Percentiles rank a stretch among this genome's conserved stretches.
Evolutionary conservation across 768 basidiomycete species (phyloP).

Genomic region (Rhodotorula babjevae): DNA sequence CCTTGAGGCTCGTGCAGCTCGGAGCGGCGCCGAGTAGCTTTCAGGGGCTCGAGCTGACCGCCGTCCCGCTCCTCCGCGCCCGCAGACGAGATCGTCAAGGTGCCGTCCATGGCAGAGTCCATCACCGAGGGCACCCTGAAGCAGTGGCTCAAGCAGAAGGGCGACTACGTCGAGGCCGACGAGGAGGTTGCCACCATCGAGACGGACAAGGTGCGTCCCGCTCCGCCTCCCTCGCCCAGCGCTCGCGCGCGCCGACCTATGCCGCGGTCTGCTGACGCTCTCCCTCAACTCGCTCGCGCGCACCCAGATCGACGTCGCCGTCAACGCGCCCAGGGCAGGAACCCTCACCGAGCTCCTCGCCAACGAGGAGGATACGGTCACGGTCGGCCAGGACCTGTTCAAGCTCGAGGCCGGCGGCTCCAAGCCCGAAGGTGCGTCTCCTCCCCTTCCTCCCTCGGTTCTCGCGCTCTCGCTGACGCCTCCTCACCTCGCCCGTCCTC

Average conservation of each 20-base stretch:
- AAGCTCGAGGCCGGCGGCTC: constrained; percentile 71
- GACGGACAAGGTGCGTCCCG: constrained; percentile 79
- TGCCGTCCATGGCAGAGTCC: constrained; percentile 61
- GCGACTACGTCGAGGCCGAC: constrained; percentile 81
- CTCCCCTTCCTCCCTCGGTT: constrained; percentile 41
- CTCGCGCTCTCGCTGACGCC: too few relatives aligned
- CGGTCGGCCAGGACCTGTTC: constrained; percentile 90
- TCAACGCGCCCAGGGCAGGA: constrained; percentile 84
- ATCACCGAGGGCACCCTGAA: constrained; percentile 96
- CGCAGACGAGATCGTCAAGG: constrained; percentile 36
- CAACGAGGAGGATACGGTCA: constrained; percentile 87
- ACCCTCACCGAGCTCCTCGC: constrained; percentile 81
- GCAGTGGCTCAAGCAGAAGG: constrained; percentile 86
- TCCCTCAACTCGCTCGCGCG: constrained; percentile 3
- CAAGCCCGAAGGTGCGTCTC: constrained; percentile 52
- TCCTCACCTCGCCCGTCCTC: too few relatives aligned
- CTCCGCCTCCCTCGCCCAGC: neutral
- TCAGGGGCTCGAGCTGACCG: too few relatives aligned
- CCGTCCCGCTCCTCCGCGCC: too few relatives aligned
- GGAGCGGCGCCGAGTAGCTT: too few relatives aligned
- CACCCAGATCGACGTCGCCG: constrained; percentile 85
- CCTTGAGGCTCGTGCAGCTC: too few relatives aligned
- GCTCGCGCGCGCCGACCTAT: neutral
- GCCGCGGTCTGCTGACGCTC: neutral
- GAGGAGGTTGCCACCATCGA: constrained; percentile 98